These are phyloP conservation scores for Francoa sonchifolia DNA, from an alignment of 441 rosid genomes.

Conservation along the genomic window DNA sequence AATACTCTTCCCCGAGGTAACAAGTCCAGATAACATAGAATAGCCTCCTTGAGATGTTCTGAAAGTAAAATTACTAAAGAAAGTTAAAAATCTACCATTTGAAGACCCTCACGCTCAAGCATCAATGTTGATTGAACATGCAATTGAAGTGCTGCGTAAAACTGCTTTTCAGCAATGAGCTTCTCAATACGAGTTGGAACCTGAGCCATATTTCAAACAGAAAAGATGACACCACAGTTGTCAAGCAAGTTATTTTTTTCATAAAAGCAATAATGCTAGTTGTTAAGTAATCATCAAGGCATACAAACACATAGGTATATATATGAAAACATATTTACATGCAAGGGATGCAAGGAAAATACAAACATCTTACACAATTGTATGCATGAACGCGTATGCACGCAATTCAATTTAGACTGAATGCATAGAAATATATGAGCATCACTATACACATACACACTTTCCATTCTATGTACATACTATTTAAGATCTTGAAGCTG, in stretches of 20 bases:
- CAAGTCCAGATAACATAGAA: not conserved
- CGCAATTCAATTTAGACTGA: not conserved
- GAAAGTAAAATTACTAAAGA: not conserved
- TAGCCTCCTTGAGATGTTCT: not conserved
- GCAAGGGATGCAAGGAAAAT: no score
- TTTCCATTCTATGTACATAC: no score
- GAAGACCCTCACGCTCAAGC: constrained; percentile 99
- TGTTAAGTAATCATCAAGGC: not conserved
- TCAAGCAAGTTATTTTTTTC: not conserved
- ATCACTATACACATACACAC: no score
- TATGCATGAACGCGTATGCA: not conserved
- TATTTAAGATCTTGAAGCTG: no score
- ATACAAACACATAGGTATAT: not conserved
- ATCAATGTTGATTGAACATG: constrained; percentile 72
- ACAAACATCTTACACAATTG: no score
- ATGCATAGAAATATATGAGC: no score
- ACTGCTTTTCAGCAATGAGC: constrained; percentile 82
- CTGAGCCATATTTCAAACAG: constrained; percentile 32
- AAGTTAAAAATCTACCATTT: constrained; percentile 45
- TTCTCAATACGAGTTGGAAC: constrained; percentile 94
- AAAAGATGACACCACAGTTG: constrained; percentile 7
- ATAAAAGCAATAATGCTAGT: not conserved
- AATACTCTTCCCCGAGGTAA: no score
- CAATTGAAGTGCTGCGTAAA: constrained; percentile 88
- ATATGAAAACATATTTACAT: not conserved